These are phyloP conservation scores for Lepidium didymum DNA, from an alignment of 345 rosid genomes.

Conservation along the genomic window DNA sequence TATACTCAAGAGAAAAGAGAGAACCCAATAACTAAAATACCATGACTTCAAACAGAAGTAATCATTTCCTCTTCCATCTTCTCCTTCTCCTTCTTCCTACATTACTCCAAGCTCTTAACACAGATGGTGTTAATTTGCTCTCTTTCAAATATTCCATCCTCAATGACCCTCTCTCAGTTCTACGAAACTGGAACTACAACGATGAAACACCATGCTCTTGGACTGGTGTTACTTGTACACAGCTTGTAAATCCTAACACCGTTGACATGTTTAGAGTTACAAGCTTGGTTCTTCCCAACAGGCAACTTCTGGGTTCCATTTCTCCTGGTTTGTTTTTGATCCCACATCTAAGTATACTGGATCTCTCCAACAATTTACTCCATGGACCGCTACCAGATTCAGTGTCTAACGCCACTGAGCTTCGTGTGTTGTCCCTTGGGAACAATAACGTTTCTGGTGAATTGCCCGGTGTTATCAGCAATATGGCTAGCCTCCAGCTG, in stretches of 20 bases:
- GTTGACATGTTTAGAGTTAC: conserved; percentile 56
- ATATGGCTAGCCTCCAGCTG: conserved; percentile 36
- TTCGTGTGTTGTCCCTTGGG: conserved; percentile 45
- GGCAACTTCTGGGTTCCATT: conserved; percentile 59
- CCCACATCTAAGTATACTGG: conserved; percentile 41
- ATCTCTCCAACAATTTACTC: conserved; percentile 60
- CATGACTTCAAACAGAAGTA: conserved; percentile 28
- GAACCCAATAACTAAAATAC: background rate
- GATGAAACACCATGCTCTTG: conserved; percentile 64
- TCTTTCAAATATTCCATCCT: conserved; percentile 66
- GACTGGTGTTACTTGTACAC: conserved; percentile 60
- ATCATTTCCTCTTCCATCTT: conserved; percentile 14
- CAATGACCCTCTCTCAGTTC: conserved; percentile 48
- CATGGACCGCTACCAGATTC: conserved; percentile 56
- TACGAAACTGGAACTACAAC: conserved; percentile 57
- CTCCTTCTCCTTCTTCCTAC: conserved; percentile 15
- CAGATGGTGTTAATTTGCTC: conserved; percentile 57
- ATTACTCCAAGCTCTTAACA: conserved; percentile 42
- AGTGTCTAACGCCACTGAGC: conserved; percentile 41
- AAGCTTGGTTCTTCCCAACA: conserved; percentile 45
- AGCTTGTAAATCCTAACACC: conserved; percentile 31
- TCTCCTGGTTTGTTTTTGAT: conserved; percentile 40
- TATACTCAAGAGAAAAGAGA: conserved; percentile 3
- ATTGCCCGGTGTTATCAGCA: conserved; percentile 36
- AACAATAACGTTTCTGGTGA: conserved; percentile 55